Base-by-base conservation (phyloP, 768 basidiomycete genomes). In the Pisolithus orientalis region DNA sequence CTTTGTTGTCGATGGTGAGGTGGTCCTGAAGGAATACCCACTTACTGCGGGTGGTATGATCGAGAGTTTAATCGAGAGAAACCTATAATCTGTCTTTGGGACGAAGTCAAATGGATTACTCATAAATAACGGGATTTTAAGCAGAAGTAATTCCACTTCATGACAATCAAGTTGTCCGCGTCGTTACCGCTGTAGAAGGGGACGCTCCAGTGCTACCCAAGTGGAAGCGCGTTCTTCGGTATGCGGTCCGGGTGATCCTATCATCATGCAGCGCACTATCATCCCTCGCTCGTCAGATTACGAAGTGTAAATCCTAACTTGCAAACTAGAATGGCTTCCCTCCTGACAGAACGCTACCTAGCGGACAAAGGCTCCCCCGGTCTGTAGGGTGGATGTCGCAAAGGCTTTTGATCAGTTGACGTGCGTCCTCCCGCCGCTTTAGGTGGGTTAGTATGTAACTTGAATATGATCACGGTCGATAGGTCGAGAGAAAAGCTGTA, bases 401-500 rank as follows among this genome's bases (percentile, higher is more conserved):
- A 78, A 81, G 50, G 78, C 85, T 1, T 93, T 92, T 62, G 68
- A 68, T n/a, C 84, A 79, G 54, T 70, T 90, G 46, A 85, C 79
- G 86, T 85, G 47, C 32, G 62, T 59, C 39, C 53, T 27, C 34
- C 38, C 48, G 21, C 21, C 21, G 42, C 6, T 44, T 13, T 7
- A n/a, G 2, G 27, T 7, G 10, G 21, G 21, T 21, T 11, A n/a
- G n/a, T n/a, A 2, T 21, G 39, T 13, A 46, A 38, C 53, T 57
- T 39, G 50, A 51, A 44, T 54, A 52, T 47, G 17, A 45, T 27
- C 8, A 28, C 27, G n/a, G 11, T 10, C 44, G 38, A n/a, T 50
- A 92, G 89, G 48, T 72, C 79, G 5, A 78, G 77, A 58, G 90
- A 93, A 62, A 86, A 89, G 70, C 77, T 83, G 53, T 94, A 94